Percentiles rank a stretch among this genome's conserved stretches.
These are phyloP conservation scores for Pugionium cornutum DNA, from an alignment of 345 rosid genomes.

Conservation along the genomic window DNA sequence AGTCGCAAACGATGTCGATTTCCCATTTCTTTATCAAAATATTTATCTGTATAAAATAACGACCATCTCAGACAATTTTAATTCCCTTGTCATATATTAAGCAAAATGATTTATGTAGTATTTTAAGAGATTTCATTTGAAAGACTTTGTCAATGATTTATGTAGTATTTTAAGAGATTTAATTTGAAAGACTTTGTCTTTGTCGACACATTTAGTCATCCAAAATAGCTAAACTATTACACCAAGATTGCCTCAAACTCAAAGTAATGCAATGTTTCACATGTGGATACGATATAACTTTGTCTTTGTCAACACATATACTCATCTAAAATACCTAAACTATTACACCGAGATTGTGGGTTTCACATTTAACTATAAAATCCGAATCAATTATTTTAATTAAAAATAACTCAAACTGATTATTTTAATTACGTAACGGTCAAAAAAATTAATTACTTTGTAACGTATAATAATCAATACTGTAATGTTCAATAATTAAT, in stretches of 20 bases:
- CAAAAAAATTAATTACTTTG: no score
- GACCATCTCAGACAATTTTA: not conserved
- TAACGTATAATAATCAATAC: no score
- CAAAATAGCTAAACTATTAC: conserved; percentile 22
- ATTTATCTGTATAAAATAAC: not conserved
- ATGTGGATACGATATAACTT: not conserved
- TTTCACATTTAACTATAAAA: no score
- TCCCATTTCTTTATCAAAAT: not conserved
- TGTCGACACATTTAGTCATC: conserved; percentile 24
- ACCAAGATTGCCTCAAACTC: conserved; percentile 28
- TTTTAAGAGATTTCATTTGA: no score
- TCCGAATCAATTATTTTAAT: no score
- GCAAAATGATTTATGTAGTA: not conserved
- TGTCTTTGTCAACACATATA: no score
- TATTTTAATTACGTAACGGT: no score
- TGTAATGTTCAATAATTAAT: no score
- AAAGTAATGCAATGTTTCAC: conserved; percentile 26
- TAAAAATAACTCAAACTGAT: no score
- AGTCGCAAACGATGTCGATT: conserved; percentile 20
- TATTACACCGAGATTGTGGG: no score
- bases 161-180: not conserved
- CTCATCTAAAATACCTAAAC: no score
- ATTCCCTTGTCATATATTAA: not conserved
- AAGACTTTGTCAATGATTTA: not conserved
- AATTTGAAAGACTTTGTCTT: conserved; percentile 1